phyloP scores from a whole-genome alignment of 805 yeast genomes.

The Hanseniaspora pseudoguilliermondii region DNA sequence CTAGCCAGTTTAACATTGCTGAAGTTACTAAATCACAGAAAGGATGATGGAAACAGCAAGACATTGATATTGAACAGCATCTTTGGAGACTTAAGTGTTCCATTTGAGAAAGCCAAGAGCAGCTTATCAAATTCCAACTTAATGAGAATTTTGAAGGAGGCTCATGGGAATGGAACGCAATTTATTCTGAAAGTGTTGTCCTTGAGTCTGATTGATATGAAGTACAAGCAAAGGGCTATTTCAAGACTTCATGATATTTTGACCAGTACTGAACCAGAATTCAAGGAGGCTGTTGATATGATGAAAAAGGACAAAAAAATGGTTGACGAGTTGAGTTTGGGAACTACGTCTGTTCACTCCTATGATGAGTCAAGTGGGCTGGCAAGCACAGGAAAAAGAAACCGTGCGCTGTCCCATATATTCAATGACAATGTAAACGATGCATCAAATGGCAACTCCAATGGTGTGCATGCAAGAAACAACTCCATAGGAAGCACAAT shows the following conservation, averaged over 20 bases:
- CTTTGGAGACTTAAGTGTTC: conserved; percentile 37
- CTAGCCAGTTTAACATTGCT: conserved; percentile 71
- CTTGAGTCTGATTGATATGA: conserved; percentile 50
- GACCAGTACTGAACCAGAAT: conserved; percentile 42
- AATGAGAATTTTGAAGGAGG: conserved; percentile 12
- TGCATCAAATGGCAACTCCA: neutral
- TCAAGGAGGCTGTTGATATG: conserved; percentile 19
- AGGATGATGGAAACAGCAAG: conserved; percentile 47
- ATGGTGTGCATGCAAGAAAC: neutral
- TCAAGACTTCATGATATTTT: conserved; percentile 52
- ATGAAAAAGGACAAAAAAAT: conserved; percentile 71
- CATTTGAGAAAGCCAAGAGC: conserved; percentile 15
- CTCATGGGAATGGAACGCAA: conserved; percentile 45
- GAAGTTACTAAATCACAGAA: conserved; percentile 60
- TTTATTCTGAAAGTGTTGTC: conserved; percentile 71
- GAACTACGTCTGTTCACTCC: conserved; percentile 8
- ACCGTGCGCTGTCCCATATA: conserved; percentile 3
- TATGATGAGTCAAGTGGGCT: neutral
- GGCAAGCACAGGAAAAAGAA: neutral
- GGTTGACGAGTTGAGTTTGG: conserved; percentile 82
- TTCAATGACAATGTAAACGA: neutral
- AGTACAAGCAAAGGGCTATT: conserved; percentile 44
- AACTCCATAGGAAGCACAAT: neutral
- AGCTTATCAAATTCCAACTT: conserved; percentile 18
- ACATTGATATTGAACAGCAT: conserved; percentile 49